Conservation (phyloP, 1,284 basidiomycete genomes). For the Schizophyllum amplum region DNA sequence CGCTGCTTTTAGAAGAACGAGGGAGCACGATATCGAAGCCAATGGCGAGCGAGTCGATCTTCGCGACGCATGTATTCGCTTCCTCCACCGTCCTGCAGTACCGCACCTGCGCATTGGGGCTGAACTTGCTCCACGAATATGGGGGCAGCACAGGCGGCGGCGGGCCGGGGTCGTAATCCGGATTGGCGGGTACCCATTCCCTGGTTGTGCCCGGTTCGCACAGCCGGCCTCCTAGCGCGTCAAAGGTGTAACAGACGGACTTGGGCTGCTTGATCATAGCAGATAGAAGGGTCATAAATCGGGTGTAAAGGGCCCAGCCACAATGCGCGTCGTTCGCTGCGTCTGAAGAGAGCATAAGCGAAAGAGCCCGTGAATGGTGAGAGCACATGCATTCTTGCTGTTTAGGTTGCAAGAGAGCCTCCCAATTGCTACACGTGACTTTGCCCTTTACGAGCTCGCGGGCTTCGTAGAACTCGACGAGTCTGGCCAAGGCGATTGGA, state of each 20-base stretch:
- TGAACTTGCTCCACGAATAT: background rate
- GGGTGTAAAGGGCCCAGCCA: constrained; percentile 41
- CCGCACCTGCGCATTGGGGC: background rate
- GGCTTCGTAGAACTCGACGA: constrained; percentile 50
- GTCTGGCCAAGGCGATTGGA: constrained; percentile 50
- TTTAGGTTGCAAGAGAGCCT: constrained; percentile 25
- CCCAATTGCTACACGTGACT: constrained; percentile 63
- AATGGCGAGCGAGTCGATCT: background rate
- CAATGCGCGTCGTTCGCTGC: constrained; percentile 67
- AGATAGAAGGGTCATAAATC: constrained; percentile 32
- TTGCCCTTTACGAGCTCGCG: constrained; percentile 46
- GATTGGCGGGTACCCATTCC: constrained; percentile 49
- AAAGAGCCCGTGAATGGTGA: constrained; percentile 8
- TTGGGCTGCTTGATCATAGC: constrained; percentile 32
- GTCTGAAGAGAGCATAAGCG: constrained; percentile 34
- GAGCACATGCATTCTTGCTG: constrained; percentile 49
- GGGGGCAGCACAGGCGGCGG: constrained; percentile 28
- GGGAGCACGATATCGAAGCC: background rate
- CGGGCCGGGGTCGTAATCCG: constrained; percentile 63
- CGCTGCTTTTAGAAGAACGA: too few relatives aligned
- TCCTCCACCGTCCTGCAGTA: background rate
- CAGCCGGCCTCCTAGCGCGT: constrained; percentile 36
- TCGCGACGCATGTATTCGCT: background rate
- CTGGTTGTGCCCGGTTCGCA: constrained; percentile 30
- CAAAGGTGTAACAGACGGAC: constrained; percentile 47